Conservation (phyloP, 371 early-diverging fungal species). For the Lichtheimia ramosa region DNA sequence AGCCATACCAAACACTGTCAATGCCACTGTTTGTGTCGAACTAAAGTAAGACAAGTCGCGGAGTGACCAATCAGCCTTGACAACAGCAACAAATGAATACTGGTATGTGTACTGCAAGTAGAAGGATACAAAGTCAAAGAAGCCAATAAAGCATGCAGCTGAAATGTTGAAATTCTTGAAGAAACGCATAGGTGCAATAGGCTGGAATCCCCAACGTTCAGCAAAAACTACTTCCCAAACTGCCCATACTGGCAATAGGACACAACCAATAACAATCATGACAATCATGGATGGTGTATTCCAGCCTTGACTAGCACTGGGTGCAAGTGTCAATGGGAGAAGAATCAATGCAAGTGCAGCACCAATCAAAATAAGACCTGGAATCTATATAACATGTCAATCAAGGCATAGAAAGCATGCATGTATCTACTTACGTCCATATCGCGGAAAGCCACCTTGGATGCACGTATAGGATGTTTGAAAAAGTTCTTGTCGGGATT, state of each 20-base stretch:
- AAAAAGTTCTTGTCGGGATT: slow-evolving; percentile 14
- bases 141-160: slow-evolving; percentile 16
- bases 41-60: slow-evolving; percentile 14
- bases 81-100: slow-evolving; percentile 17
- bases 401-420: too few relatives aligned
- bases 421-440: slow-evolving; percentile 15
- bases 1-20: slow-evolving; percentile 13
- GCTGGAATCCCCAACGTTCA: slow-evolving; percentile 6
- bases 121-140: slow-evolving; percentile 22
- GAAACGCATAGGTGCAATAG: slow-evolving; percentile 20
- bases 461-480: slow-evolving; percentile 14
- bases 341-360: slow-evolving; percentile 20
- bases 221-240: slow-evolving; percentile 15
- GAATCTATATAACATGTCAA: slow-evolving; percentile 3
- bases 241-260: slow-evolving; percentile 10
- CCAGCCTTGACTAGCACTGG: slow-evolving; percentile 15
- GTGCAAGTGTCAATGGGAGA: slow-evolving; percentile 16
- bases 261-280: slow-evolving; percentile 18
- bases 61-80: slow-evolving; percentile 13
- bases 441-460: slow-evolving; percentile 2
- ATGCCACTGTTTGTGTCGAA: slow-evolving; percentile 13
- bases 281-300: slow-evolving; percentile 19
- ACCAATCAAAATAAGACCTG: slow-evolving; percentile 18
- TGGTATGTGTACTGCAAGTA: slow-evolving; percentile 20
- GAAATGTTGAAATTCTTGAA: slow-evolving; percentile 21